phyloP scores from a whole-genome alignment of 305 asterid genomes.

The Solanum hybrid region DNA sequence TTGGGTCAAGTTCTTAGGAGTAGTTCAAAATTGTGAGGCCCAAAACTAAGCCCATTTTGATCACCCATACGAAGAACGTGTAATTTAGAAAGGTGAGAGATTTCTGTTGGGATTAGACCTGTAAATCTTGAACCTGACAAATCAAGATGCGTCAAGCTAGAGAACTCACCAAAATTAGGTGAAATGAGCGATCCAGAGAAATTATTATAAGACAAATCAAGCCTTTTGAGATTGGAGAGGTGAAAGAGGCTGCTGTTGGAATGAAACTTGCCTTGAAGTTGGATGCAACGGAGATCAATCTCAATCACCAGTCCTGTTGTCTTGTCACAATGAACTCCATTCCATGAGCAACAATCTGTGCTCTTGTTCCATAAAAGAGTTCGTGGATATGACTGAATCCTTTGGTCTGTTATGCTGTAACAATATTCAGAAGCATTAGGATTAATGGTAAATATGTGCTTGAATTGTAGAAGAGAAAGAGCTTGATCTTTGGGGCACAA shows the following conservation, averaged over 20 bases:
- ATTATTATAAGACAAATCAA: background rate
- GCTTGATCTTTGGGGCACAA: background rate
- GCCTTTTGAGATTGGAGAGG: background rate
- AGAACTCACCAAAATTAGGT: background rate
- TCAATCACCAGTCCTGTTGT: background rate
- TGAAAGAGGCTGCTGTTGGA: background rate
- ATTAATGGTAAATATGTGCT: background rate
- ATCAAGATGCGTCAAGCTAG: background rate
- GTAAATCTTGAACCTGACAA: rapidly evolving
- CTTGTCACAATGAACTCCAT: background rate
- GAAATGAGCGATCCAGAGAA: background rate
- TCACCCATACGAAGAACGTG: background rate
- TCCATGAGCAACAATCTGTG: constrained; percentile 5
- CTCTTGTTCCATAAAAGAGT: background rate
- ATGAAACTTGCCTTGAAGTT: background rate
- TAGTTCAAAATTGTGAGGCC: no score
- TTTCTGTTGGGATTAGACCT: no score
- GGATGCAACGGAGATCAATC: background rate
- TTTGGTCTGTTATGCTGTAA: no score
- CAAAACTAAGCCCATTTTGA: no score
- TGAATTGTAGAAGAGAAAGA: constrained; percentile 5
- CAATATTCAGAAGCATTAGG: background rate
- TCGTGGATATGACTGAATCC: background rate
- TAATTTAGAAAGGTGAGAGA: no score
- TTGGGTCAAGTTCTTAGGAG: no score